Base-by-base conservation (phyloP, 1,139 yeast species). In the Candida labiduridarum region DNA sequence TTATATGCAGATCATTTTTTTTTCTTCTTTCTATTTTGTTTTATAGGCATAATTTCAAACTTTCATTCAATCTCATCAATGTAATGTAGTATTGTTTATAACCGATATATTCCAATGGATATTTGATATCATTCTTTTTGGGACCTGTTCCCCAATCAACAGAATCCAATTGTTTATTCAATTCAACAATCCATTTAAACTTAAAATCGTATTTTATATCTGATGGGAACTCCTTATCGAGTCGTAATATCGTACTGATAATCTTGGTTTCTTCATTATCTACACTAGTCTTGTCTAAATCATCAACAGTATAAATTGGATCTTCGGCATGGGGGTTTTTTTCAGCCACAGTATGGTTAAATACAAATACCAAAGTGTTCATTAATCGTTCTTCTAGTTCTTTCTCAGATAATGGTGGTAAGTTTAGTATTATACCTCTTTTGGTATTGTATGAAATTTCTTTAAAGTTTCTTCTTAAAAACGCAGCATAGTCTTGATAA, bases 321-420 rank as follows among this genome's bases (percentile, higher is more conserved):
- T 52, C 54, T 16, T 55, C 54, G 2, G 56, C 52, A 6, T 52
- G 34, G 7, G 54, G 52, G 49, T 49, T 60, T 29, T 52, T 57
- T 11, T 41, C 52, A 19, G 53, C 58, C 10, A 74, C 72, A 0
- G 78, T 69, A 3, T 76, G 66, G 54, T 76, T 76, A 57, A 68
- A 70, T 2, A 74, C 71, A 58, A 76, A 76, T 16, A 64, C 69
- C 31, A 69, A 56, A 2, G 80, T 71, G 51, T 72, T 73, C 29
- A 64, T 51, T 33, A 71, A 45, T 18, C 80, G 53, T 16, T 54
- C 47, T 3, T 63, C 50, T 11, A 70, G 33, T 31, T 69, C 67
- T 0, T 48, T 43, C 19, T 51, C 49, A 1, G 46, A 41, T 18
- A 60, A 47, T 2, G 48, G 36, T 1, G 44, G 47, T 19, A 53